These are phyloP conservation scores for Huiozyma sinensis DNA, from an alignment of 805 yeast species.

Conservation along the genomic window DNA sequence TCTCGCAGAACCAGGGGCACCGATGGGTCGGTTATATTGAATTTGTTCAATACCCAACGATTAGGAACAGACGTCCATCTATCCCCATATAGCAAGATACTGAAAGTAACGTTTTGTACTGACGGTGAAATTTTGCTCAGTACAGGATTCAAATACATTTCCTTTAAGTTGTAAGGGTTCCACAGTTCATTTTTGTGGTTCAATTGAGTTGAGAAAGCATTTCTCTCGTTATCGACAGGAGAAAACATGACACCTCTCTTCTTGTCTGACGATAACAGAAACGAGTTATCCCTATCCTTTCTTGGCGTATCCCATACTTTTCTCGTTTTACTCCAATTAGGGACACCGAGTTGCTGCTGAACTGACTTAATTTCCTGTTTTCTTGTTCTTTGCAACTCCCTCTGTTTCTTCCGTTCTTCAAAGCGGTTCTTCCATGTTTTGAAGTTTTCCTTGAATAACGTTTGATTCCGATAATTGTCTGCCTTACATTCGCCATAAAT, in stretches of 20 bases:
- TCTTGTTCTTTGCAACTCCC: slow-evolving; percentile 24
- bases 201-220: slow-evolving; percentile 26
- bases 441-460: background rate
- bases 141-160: slow-evolving; percentile 24
- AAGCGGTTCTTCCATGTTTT: slow-evolving; percentile 25
- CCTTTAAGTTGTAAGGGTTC: slow-evolving; percentile 36
- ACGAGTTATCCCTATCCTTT: slow-evolving; percentile 10
- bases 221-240: slow-evolving; percentile 20
- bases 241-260: slow-evolving; percentile 14
- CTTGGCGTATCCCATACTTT: slow-evolving; percentile 14
- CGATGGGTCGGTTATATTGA: slow-evolving; percentile 12
- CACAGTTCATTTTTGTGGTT: slow-evolving; percentile 33
- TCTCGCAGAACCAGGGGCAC: slow-evolving; percentile 1
- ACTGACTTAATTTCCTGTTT: slow-evolving; percentile 30
- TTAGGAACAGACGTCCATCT: slow-evolving; percentile 25
- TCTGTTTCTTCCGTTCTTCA: slow-evolving; percentile 30
- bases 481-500: slow-evolving; percentile 37
- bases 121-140: slow-evolving; percentile 4
- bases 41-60: slow-evolving; percentile 27
- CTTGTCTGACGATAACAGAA: slow-evolving; percentile 14
- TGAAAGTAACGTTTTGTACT: slow-evolving; percentile 1
- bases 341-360: slow-evolving; percentile 29
- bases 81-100: slow-evolving; percentile 17
- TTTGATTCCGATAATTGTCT: slow-evolving; percentile 15
- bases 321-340: slow-evolving; percentile 15